These are phyloP conservation scores for Hansfordia pulvinata DNA, from an alignment of 2,329 filamentous ascomycete genomes.

Conservation along the genomic window DNA sequence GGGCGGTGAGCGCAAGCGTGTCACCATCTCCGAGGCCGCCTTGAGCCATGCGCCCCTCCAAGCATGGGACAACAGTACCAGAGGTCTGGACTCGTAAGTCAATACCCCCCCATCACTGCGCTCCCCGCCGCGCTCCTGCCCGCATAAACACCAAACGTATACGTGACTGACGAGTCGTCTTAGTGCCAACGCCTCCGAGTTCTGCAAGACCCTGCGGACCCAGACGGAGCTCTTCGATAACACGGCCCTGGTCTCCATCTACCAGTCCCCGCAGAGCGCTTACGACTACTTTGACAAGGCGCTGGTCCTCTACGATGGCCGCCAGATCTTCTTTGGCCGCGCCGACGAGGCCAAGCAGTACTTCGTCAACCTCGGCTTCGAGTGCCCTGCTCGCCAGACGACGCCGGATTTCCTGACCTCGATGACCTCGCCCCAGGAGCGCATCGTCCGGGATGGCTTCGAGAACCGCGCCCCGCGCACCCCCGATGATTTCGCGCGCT, in stretches of 20 bases:
- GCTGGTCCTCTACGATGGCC: slow-evolving; percentile 43
- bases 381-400: slow-evolving; percentile 52
- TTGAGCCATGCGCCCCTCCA: slow-evolving; percentile 47
- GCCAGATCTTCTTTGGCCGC: slow-evolving; percentile 50
- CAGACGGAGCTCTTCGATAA: slow-evolving; percentile 53
- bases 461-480: slow-evolving; percentile 43
- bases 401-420: slow-evolving; percentile 62
- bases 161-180: too few relatives aligned
- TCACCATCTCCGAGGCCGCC: slow-evolving; percentile 47
- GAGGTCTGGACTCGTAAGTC: slow-evolving; percentile 63
- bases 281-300: slow-evolving; percentile 54
- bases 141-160: too few relatives aligned
- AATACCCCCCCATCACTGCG: too few relatives aligned
- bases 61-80: slow-evolving; percentile 60
- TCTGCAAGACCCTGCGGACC: slow-evolving; percentile 52
- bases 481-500: slow-evolving; percentile 45
- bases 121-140: too few relatives aligned
- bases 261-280: slow-evolving; percentile 51
- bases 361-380: slow-evolving; percentile 54
- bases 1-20: slow-evolving; percentile 59
- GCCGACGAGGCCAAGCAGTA: slow-evolving; percentile 47
- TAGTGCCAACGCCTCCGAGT: slow-evolving; percentile 65
- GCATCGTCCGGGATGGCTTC: slow-evolving; percentile 39
- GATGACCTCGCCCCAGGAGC: slow-evolving; percentile 47
- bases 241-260: slow-evolving; percentile 60